Conservation (phyloP, 2,329 filamentous ascomycete genomes). For the Colletotrichum filicis region DNA sequence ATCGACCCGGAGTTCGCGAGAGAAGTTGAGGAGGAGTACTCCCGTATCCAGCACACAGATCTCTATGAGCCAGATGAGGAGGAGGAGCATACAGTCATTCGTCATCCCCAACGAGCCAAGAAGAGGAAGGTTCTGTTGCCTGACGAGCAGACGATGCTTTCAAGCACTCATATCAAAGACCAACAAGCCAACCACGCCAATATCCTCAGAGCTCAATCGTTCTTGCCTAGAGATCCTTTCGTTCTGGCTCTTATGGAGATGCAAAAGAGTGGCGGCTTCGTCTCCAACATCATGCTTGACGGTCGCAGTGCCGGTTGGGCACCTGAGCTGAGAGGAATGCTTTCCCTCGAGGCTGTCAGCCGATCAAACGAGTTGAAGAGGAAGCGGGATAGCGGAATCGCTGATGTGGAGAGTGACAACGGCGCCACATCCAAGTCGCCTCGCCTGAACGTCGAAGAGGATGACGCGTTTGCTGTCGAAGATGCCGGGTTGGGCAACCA, state of each 20-base stretch:
- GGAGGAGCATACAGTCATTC: slow-evolving; percentile 67
- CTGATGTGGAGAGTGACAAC: slow-evolving; percentile 78
- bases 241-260: slow-evolving; percentile 90
- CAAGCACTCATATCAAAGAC: slow-evolving; percentile 81
- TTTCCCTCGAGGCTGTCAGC: slow-evolving; percentile 86
- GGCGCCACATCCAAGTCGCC: slow-evolving; percentile 71
- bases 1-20: slow-evolving; percentile 72
- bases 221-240: slow-evolving; percentile 87
- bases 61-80: slow-evolving; percentile 72
- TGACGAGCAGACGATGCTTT: slow-evolving; percentile 84
- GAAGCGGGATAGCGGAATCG: slow-evolving; percentile 90
- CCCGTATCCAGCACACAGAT: slow-evolving; percentile 61
- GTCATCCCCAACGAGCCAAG: slow-evolving; percentile 75
- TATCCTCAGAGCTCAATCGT: slow-evolving; percentile 84
- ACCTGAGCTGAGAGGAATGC: slow-evolving; percentile 89
- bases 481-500: slow-evolving; percentile 65
- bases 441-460: slow-evolving; percentile 74
- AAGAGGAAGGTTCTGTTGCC: slow-evolving; percentile 84
- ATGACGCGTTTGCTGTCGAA: slow-evolving; percentile 65
- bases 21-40: slow-evolving; percentile 69
- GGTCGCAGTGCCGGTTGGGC: slow-evolving; percentile 85
- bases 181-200: slow-evolving; percentile 88
- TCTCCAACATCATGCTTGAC: slow-evolving; percentile 86
- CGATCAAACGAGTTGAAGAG: slow-evolving; percentile 86
- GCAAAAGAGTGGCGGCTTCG: slow-evolving; percentile 91